phyloP scores from a whole-genome alignment of 1,284 basidiomycete species.

The Cryptococcus sp. region DNA sequence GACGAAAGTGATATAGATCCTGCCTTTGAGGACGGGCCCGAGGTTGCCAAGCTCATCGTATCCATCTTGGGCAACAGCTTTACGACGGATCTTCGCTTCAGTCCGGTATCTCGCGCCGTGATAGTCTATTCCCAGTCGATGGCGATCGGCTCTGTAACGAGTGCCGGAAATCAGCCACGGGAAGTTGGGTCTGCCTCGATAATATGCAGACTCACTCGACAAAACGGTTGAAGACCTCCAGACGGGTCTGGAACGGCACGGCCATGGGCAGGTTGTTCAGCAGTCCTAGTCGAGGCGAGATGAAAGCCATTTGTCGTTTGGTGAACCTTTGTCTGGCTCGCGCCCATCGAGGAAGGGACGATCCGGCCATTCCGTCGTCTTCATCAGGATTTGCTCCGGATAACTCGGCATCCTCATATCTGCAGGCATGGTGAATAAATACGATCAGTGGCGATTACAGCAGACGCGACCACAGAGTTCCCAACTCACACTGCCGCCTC shows the following conservation, averaged over 20 bases:
- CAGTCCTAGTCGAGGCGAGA: constrained; percentile 83
- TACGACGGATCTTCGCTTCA: constrained; percentile 68
- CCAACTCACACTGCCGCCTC: constrained; percentile 74
- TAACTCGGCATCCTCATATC: constrained; percentile 55
- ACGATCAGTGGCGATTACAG: neutral
- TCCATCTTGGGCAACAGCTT: constrained; percentile 80
- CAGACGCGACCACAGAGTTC: neutral
- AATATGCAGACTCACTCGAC: constrained; percentile 56
- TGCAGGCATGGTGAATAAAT: constrained; percentile 13
- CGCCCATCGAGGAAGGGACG: constrained; percentile 34
- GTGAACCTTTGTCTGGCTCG: constrained; percentile 56
- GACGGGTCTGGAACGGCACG: constrained; percentile 88
- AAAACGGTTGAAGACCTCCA: constrained; percentile 85
- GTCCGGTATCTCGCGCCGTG: constrained; percentile 21
- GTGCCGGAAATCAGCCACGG: too few species aligned
- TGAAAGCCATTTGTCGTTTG: constrained; percentile 70
- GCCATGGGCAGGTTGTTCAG: constrained; percentile 96
- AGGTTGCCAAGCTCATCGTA: constrained; percentile 66
- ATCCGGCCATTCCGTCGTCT: constrained; percentile 15
- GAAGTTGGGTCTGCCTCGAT: too few species aligned
- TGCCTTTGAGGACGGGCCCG: constrained; percentile 74
- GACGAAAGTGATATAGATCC: constrained; percentile 83
- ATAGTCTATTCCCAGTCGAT: constrained; percentile 39
- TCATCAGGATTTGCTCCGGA: constrained; percentile 29
- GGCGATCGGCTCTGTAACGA: constrained; percentile 32